Base-by-base conservation (phyloP, 2,329 filamentous ascomycete genomes). In the Alternaria solani region DNA sequence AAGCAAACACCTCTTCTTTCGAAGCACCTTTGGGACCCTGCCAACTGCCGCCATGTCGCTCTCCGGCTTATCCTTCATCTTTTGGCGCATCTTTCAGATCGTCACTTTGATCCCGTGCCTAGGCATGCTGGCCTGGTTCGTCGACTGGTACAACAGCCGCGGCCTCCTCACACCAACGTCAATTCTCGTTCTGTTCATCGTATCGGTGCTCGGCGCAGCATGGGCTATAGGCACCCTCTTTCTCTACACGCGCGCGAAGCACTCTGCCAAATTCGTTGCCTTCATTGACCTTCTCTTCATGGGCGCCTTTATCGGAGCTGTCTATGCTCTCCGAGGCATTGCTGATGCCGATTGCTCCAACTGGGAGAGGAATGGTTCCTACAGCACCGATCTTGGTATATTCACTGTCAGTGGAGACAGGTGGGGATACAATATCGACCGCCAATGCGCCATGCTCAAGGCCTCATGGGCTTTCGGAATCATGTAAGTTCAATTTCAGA, bases 371-470 rank as follows among this genome's bases (percentile, higher is more conserved):
- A 81, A 80, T 52, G 79, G 81, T 48, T 88, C 88, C 77, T 85
- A 85, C 69, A 75, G 86, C 54, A 36, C 61, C 39, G 83, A 84
- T 49, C 82, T 93, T 43, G 90, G 90, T 12, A 81, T 85, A 12
- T 86, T 92, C 63, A 86, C 91, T 60, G 67, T 79, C 34, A 81
- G 79, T 30, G 77, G 85, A 36, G 84, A 80, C 57, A 72, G 72
- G 8, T 81, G 87, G 59, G 78, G 84, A 42, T 74, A 89, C 41
- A 78, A 85, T 54, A 78, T 89, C 38, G 85, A 92, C 79, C 94
- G 94, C 84, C 87, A 88, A 5, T 98, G 94, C 81, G 87, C 90
- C 51, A 95, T 97, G 92, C 87, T 97, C 74, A 98, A 97, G 86
- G 91, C 94, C 1, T 86, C 84, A 67, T 98, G 93, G 80, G 94